phyloP scores from a whole-genome alignment of 805 yeast genomes.

The Candida hungchunana region DNA sequence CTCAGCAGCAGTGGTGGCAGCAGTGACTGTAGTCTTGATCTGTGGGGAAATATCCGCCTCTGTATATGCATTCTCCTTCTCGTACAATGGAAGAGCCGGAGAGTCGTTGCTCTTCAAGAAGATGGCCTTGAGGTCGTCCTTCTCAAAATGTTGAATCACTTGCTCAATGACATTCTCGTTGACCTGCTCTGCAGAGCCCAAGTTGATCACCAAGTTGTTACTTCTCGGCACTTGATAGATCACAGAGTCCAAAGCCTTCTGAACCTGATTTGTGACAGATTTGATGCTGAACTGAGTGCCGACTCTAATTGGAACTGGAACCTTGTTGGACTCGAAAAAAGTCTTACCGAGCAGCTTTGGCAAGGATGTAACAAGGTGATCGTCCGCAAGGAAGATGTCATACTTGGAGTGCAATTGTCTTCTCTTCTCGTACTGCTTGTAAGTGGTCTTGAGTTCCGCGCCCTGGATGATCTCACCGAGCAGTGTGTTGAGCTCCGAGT shows the following conservation, averaged over 20 bases:
- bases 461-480: slow-evolving; percentile 58
- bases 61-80: slow-evolving; percentile 46
- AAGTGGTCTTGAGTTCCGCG: slow-evolving; percentile 74
- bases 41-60: slow-evolving; percentile 28
- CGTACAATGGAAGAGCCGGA: slow-evolving; percentile 82
- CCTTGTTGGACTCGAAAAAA: slow-evolving; percentile 59
- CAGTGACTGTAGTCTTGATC: slow-evolving; percentile 1
- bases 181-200: slow-evolving; percentile 52
- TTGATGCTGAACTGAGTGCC: slow-evolving; percentile 38
- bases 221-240: slow-evolving; percentile 71
- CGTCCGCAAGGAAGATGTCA: slow-evolving; percentile 83
- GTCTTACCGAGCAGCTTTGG: slow-evolving; percentile 82
- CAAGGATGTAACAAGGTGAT: slow-evolving; percentile 68
- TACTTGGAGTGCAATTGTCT: slow-evolving; percentile 65
- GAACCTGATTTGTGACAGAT: slow-evolving; percentile 55
- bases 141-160: slow-evolving; percentile 45
- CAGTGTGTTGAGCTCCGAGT: slow-evolving; percentile 26
- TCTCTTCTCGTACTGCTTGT: slow-evolving; percentile 84
- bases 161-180: slow-evolving; percentile 46
- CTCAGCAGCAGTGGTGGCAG: slow-evolving; percentile 1
- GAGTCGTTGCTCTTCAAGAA: slow-evolving; percentile 65
- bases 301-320: slow-evolving; percentile 64
- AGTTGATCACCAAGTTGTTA: slow-evolving; percentile 55
- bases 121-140: slow-evolving; percentile 48
- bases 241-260: slow-evolving; percentile 54